Conservation (phyloP, 768 basidiomycete genomes). For the Solioccasus polychromus region DNA sequence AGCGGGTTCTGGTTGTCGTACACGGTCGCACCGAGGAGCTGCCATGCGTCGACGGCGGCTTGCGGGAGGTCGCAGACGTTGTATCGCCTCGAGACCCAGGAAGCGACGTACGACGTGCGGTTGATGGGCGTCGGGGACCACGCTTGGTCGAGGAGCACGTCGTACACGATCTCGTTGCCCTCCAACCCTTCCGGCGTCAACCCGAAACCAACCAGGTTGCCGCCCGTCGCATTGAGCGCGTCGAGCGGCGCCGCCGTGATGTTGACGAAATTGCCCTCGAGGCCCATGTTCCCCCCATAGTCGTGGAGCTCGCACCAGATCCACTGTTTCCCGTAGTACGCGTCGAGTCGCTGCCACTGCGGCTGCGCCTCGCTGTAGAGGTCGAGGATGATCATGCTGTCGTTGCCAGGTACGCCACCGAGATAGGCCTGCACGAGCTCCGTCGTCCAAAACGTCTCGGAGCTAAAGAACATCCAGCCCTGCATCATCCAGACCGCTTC, state of each 20-base stretch:
- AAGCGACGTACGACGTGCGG: conserved; percentile 29
- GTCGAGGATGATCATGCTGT: conserved; percentile 41
- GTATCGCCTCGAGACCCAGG: conserved; percentile 39
- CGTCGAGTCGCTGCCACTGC: conserved; percentile 39
- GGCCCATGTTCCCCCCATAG: conserved; percentile 38
- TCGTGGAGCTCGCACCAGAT: conserved; percentile 42
- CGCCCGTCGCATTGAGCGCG: conserved; percentile 29
- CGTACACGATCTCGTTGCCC: conserved; percentile 42
- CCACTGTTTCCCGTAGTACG: conserved; percentile 41
- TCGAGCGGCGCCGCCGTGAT: conserved; percentile 32
- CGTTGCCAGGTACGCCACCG: conserved; percentile 34
- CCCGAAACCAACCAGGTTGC: conserved; percentile 38
- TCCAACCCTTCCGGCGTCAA: conserved; percentile 40
- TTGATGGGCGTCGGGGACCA: conserved; percentile 36
- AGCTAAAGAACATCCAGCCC: conserved; percentile 41
- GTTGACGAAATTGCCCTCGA: conserved; percentile 37
- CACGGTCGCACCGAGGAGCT: conserved; percentile 34
- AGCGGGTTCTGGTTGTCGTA: conserved; percentile 36
- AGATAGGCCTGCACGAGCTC: conserved; percentile 40
- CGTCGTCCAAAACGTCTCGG: conserved; percentile 36
- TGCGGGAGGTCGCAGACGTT: conserved; percentile 24
- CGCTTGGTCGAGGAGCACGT: conserved; percentile 39
- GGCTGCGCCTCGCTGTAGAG: conserved; percentile 39
- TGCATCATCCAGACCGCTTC: conserved; percentile 43
- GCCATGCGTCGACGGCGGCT: conserved; percentile 32